Evolutionary conservation across 345 rosid species (phyloP).

Genomic region (Hibiscus tridactylites): DNA sequence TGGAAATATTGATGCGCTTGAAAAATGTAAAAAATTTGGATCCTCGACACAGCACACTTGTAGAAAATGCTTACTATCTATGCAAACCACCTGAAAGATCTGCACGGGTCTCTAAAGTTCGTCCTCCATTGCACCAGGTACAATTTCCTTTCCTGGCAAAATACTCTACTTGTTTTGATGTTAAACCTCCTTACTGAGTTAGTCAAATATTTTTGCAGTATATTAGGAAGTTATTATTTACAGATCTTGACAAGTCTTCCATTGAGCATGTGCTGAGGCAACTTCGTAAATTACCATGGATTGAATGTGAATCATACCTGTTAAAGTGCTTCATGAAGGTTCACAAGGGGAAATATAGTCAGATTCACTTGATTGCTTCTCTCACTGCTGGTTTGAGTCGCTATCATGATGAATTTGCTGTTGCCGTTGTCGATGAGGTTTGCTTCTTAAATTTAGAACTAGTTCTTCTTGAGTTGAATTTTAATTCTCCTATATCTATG

Average conservation of each 20-base stretch:
- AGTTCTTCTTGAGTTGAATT: neutral
- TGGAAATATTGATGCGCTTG: constrained; percentile 98
- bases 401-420: constrained; percentile 96
- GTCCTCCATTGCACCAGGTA: constrained; percentile 94
- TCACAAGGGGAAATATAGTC: constrained; percentile 93
- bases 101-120: constrained; percentile 79
- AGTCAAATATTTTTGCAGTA: constrained; percentile 50
- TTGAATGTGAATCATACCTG: constrained; percentile 85
- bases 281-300: constrained; percentile 95
- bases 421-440: constrained; percentile 99
- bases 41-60: constrained; percentile 95
- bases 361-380: constrained; percentile 95
- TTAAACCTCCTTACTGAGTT: constrained; percentile 6
- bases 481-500: constrained; percentile 7
- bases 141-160: neutral
- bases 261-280: constrained; percentile 90
- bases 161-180: neutral
- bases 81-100: constrained; percentile 99
- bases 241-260: constrained; percentile 93
- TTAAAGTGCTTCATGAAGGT: constrained; percentile 97
- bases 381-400: constrained; percentile 97
- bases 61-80: constrained; percentile 96
- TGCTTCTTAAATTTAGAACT: constrained; percentile 13
- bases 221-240: constrained; percentile 77
- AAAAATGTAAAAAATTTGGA: constrained; percentile 98